phyloP scores from a whole-genome alignment of 225 moss, liverwort and hornwort species.

The Ulota crispa region DNA sequence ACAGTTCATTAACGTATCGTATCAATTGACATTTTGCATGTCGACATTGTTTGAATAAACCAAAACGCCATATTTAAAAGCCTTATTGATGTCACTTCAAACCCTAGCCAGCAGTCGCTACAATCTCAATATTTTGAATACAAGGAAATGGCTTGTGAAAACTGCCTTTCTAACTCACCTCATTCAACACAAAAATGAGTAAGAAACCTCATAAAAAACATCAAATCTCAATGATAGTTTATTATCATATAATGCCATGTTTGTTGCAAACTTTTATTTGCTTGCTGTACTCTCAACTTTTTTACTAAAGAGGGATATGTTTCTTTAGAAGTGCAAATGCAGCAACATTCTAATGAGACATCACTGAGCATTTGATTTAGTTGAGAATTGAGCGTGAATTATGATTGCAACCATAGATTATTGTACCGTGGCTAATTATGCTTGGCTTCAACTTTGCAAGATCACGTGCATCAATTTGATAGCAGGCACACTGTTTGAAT shows the following conservation, averaged over 20 bases:
- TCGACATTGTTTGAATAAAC: neutral
- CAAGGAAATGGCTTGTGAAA: neutral
- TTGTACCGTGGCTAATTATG: neutral
- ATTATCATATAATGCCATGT: too few species aligned
- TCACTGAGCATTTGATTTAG: neutral
- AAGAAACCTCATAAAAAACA: neutral
- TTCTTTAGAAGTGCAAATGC: neutral
- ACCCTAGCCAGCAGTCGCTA: neutral
- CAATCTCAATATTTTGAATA: too few species aligned
- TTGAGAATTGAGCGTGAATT: neutral
- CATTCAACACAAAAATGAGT: neutral
- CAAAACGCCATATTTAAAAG: neutral
- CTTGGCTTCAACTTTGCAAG: neutral
- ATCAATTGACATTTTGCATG: neutral
- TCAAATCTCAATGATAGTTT: neutral
- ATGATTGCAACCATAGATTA: neutral
- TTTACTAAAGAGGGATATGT: neutral
- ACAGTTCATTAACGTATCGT: neutral
- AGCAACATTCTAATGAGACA: neutral
- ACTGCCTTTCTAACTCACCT: neutral
- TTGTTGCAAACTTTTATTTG: neutral
- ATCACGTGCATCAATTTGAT: neutral
- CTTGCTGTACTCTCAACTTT: neutral
- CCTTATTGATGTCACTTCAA: neutral
- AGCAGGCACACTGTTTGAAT: conserved; percentile 2